Base-by-base conservation (phyloP, 2,329 filamentous ascomycete species). In the Hymenoscyphus scutula region DNA sequence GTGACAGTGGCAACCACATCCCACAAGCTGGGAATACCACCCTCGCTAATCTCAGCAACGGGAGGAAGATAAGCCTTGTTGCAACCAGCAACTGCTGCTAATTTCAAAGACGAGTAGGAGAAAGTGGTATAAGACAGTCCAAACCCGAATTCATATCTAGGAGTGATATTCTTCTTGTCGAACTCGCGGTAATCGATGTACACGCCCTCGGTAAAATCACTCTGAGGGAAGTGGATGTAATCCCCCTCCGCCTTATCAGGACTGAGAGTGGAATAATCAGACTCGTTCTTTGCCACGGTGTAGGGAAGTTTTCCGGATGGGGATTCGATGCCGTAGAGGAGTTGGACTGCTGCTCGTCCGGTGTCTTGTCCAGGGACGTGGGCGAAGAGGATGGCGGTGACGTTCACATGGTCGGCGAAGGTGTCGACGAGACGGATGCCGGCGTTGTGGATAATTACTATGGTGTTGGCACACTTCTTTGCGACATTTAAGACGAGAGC, bases 301-400 rank as follows among this genome's bases (percentile, higher is more conserved):
- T 90, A 56, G 17, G 58, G 54, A 5, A 63, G 41, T 23, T 60
- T 60, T n/a, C 62, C 58, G 10, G 62, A 60, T 29, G 53, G 56
- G n/a, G 57, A 56, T 67, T 86, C 11, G 6, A 54, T 11, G 23
- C 62, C 62, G 25, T 63, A 63, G 4, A 63, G 58, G 3, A 63
- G n/a, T 23, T 45, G 83, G 5, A 82, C 82, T 41, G 88, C 80
- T 3, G 53, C 41, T 8, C 58, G 34, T 23, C 86, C 86, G 23
- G 80, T 82, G 68, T 89, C 81, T 69, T 89, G 80, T 15, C 86
- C 86, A 0, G 92, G 92, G 0, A 96, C 79, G 69, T 95, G 89
- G 11, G 90, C 91, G 53, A 93, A 82, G 1, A 97, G 74, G 0
- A 96, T 86, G 0, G 89, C 88, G 71, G 91, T 91, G 65, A 97